A percentile compares a stretch with the other conserved stretches of the same genome.
Evolutionary conservation across 2,329 filamentous ascomycete genomes (phyloP).

Genomic region (Penicillium sclerotigenum): DNA sequence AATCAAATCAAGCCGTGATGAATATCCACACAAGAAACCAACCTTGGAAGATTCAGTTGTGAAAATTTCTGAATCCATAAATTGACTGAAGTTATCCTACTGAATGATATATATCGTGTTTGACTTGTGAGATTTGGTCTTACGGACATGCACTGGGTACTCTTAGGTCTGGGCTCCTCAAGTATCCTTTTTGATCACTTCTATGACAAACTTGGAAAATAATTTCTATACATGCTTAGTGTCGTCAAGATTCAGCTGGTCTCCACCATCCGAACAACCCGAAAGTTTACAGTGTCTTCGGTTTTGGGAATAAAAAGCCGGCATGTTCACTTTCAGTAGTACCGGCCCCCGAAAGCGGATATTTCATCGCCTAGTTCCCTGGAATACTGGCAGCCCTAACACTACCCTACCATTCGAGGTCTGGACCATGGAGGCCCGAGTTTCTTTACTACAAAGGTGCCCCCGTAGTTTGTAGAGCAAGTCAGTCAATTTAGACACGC

Average conservation of each 20-base stretch:
- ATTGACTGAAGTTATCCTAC: background rate
- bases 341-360: slow-evolving; percentile 16
- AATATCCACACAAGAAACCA: background rate
- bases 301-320: background rate
- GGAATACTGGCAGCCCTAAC: slow-evolving; percentile 1
- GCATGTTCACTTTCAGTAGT: background rate
- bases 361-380: slow-evolving; percentile 2
- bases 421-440: slow-evolving; percentile 8
- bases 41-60: background rate
- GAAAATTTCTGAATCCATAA: too few species aligned
- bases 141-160: too few species aligned
- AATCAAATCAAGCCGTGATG: background rate
- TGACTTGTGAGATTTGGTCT: too few species aligned
- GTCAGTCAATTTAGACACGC: background rate
- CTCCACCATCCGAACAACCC: slow-evolving; percentile 8
- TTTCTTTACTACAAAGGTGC: slow-evolving; percentile 5
- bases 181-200: background rate
- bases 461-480: background rate
- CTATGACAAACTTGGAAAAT: background rate
- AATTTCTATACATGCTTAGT: background rate
- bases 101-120: background rate
- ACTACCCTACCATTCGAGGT: slow-evolving; percentile 10
- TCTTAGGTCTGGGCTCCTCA: background rate
- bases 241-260: slow-evolving; percentile 5
- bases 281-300: slow-evolving; percentile 9